A percentile compares a stretch with the other conserved stretches of the same genome.
Conservation (phyloP, 768 basidiomycete genomes). For the Calocybe gangraenosa region DNA sequence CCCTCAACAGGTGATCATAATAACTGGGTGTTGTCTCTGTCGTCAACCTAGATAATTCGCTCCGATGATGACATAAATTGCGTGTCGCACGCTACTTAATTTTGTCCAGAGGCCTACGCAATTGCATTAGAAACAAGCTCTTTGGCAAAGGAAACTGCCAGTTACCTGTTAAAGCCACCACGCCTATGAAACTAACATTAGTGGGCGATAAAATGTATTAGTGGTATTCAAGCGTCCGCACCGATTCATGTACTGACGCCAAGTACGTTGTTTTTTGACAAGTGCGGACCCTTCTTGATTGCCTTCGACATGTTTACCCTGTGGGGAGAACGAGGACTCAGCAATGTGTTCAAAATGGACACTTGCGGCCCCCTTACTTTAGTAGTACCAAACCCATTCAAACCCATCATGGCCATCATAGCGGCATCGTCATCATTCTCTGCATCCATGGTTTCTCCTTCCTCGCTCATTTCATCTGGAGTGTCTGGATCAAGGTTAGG, state of each 20-base stretch:
- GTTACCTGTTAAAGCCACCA: slow-evolving; percentile 81
- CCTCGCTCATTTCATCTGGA: slow-evolving; percentile 30
- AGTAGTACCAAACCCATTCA: slow-evolving; percentile 82
- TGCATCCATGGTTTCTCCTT: slow-evolving; percentile 51
- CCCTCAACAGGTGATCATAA: too few species aligned
- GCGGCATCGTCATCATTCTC: slow-evolving; percentile 66
- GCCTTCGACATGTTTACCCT: slow-evolving; percentile 79
- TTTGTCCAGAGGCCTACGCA: slow-evolving; percentile 82
- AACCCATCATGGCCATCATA: slow-evolving; percentile 90
- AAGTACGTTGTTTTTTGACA: slow-evolving; percentile 82
- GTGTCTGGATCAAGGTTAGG: slow-evolving; percentile 39
- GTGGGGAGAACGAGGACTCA: background rate
- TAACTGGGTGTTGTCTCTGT: too few species aligned
- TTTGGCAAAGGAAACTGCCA: too few species aligned
- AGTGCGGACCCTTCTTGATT: slow-evolving; percentile 71
- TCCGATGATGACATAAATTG: background rate
- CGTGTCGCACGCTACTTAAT: slow-evolving; percentile 57
- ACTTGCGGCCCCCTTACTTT: slow-evolving; percentile 53
- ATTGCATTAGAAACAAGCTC: too few species aligned
- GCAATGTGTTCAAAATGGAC: slow-evolving; percentile 1
- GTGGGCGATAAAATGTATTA: slow-evolving; percentile 8
- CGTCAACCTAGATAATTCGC: too few species aligned
- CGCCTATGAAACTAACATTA: slow-evolving; percentile 40
- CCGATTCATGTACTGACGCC: slow-evolving; percentile 99
- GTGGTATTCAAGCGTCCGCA: slow-evolving; percentile 23